Conservation (phyloP, 2,329 filamentous ascomycete genomes). For the Cephalotrichum gorgonifer region DNA sequence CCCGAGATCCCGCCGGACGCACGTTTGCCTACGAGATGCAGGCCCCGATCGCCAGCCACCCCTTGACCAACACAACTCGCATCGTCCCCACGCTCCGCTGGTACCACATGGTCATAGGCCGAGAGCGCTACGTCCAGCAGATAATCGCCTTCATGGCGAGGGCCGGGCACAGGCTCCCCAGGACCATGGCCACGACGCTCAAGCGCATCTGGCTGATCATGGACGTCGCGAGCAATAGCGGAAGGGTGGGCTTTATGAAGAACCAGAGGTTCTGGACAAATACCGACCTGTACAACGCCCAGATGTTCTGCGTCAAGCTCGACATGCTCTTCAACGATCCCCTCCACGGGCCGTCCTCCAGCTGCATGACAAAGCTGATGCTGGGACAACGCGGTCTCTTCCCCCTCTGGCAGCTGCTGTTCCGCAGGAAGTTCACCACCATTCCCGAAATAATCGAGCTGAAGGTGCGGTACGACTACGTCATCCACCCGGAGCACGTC, state of each 20-base stretch:
- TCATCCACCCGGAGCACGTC: conserved; percentile 20
- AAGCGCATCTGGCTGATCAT: conserved; percentile 66
- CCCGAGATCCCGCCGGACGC: conserved; percentile 46
- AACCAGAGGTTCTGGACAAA: conserved; percentile 45
- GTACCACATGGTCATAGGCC: conserved; percentile 54
- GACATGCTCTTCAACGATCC: conserved; percentile 60
- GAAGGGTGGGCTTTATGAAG: conserved; percentile 43
- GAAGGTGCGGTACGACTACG: conserved; percentile 47
- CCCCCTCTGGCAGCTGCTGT: conserved; percentile 49
- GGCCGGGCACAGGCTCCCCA: conserved; percentile 46
- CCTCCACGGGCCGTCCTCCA: conserved; percentile 37
- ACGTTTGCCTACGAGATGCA: conserved; percentile 20
- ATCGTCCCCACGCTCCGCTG: conserved; percentile 55
- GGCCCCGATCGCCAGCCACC: conserved; percentile 6
- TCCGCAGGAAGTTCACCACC: conserved; percentile 39
- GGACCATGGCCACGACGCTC: conserved; percentile 32
- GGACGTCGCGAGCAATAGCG: conserved; percentile 48
- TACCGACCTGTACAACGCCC: conserved; percentile 48
- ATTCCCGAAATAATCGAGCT: conserved; percentile 42
- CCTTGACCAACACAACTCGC: conserved; percentile 23
- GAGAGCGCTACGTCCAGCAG: conserved; percentile 45
- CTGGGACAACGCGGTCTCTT: conserved; percentile 47
- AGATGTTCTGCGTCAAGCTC: conserved; percentile 62
- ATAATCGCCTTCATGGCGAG: conserved; percentile 52
- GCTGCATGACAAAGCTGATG: conserved; percentile 44